A percentile compares a stretch with the other conserved stretches of the same genome.
phyloP scores from a whole-genome alignment of 768 basidiomycete species.

The Serendipita indica region DNA sequence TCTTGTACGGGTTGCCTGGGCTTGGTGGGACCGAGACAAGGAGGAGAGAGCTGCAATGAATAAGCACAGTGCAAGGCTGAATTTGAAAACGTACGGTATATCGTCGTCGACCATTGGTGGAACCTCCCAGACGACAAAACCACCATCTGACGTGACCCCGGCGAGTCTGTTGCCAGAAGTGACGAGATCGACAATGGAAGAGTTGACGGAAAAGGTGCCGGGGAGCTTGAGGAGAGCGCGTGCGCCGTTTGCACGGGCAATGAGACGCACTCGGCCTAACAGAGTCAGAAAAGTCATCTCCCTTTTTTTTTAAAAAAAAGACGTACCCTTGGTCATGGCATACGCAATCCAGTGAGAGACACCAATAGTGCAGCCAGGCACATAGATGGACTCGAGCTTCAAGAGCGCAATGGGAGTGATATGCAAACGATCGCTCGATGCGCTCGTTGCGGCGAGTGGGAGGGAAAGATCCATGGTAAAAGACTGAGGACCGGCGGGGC shows the following conservation, averaged over 20 bases:
- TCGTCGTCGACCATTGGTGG: constrained; percentile 75
- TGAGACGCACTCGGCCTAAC: constrained; percentile 68
- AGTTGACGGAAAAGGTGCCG: constrained; percentile 42
- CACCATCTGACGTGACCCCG: constrained; percentile 76
- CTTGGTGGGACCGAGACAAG: constrained; percentile 54
- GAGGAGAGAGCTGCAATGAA: constrained; percentile 25
- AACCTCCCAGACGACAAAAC: constrained; percentile 79
- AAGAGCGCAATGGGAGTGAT: constrained; percentile 85
- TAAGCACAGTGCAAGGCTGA: neutral
- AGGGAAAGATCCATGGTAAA: constrained; percentile 50
- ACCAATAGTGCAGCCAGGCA: constrained; percentile 77
- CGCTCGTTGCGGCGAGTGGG: constrained; percentile 57
- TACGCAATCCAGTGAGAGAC: constrained; percentile 89
- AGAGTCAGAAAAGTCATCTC: constrained; percentile 3
- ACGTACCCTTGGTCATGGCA: constrained; percentile 69
- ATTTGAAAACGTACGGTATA: constrained; percentile 59
- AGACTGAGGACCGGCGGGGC: constrained; percentile 12
- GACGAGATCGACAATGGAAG: constrained; percentile 73
- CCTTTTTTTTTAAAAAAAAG: neutral
- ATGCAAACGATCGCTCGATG: constrained; percentile 60
- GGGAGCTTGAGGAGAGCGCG: constrained; percentile 65
- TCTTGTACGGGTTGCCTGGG: constrained; percentile 47
- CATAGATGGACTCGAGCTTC: constrained; percentile 69
- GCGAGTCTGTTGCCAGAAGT: constrained; percentile 70
- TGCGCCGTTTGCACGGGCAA: constrained; percentile 77